Evolutionary conservation across 192 early-diverging fungal species (phyloP).

Genomic region (Entophlyctis luteolus): DNA sequence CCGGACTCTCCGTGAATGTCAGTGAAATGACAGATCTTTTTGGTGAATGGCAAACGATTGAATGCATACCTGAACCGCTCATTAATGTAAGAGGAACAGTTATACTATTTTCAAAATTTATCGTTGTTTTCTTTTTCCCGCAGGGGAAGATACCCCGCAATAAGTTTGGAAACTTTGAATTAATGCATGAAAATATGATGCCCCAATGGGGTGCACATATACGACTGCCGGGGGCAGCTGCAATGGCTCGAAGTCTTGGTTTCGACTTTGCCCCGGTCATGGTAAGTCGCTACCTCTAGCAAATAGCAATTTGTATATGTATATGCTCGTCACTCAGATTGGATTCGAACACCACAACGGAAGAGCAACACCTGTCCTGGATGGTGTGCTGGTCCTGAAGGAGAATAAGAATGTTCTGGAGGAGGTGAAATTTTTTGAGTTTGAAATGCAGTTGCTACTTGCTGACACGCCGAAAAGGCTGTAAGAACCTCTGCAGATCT

Average conservation of each 20-base stretch:
- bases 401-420: conserved; percentile 56
- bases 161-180: conserved; percentile 76
- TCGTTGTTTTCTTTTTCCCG: conserved; percentile 23
- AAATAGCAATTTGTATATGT: conserved; percentile 16
- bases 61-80: conserved; percentile 59
- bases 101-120: not conserved
- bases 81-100: conserved; percentile 46
- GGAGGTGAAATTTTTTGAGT: conserved; percentile 34
- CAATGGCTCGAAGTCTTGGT: conserved; percentile 68
- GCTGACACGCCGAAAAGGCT: not conserved
- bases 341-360: conserved; percentile 69
- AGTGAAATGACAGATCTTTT: conserved; percentile 53
- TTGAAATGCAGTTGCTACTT: not conserved
- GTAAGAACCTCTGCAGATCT: not conserved
- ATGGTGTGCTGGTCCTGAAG: conserved; percentile 67
- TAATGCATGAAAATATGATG: conserved; percentile 80
- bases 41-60: conserved; percentile 86
- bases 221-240: conserved; percentile 54
- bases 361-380: conserved; percentile 54
- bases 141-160: conserved; percentile 80
- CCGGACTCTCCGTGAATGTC: conserved; percentile 4
- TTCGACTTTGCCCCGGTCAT: conserved; percentile 83
- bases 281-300: conserved; percentile 51
- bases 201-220: conserved; percentile 77
- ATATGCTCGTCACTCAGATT: conserved; percentile 49